Evolutionary conservation across 768 basidiomycete species (phyloP), one percentile per base, ranked within the genome.

Genomic region (Phanerochaete sordida): DNA sequence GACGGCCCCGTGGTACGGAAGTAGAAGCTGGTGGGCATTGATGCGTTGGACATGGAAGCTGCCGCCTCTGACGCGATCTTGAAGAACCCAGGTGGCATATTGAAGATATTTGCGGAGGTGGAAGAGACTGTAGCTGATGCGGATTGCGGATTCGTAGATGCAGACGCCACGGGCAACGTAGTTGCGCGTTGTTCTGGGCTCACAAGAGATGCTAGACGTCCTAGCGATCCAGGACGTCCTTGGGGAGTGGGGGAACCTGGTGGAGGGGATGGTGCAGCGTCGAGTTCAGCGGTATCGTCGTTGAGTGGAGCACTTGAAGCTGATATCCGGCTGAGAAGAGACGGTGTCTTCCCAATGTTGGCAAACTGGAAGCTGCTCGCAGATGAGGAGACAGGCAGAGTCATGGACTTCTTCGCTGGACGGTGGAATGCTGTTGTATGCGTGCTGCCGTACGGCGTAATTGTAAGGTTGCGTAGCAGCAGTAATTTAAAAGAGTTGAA

Each of bases 321-420:
- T 2, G 73, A 66, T 35, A 87, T 73, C 24, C 86, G 81, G 61
- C 75, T 77, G 27, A 87, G 74, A 21, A 87, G 72, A 15, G 74
- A 71, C 0, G 85, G 84, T 60, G 74, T 70, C 65, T 82, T 78
- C 28, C 85, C 85, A 43, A 88, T 87, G 3, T 70, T 77, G 12
- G 63, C 69, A 67, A 86, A 87, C 27, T 72, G 30, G 33, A 60
- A 55, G n/a, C 21, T 48, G 11, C 39, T 16, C 4, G 33, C 7
- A 35, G n/a, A n/a, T n/a, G 33, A 13, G 33, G 13, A 6, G 33
- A 35, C 33, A 35, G 33, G 33, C 33, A 35, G 7, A 6, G 6
- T 13, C 33, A 35, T 35, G 13, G 13, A 13, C 33, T 35, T 35
- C 33, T 35, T n/a, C n/a, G n/a, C n/a, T n/a, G n/a, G n/a, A n/a